These are phyloP conservation scores for Persicaria tinctoria DNA, from an alignment of 148 eudicot genomes.

Conservation along the genomic window DNA sequence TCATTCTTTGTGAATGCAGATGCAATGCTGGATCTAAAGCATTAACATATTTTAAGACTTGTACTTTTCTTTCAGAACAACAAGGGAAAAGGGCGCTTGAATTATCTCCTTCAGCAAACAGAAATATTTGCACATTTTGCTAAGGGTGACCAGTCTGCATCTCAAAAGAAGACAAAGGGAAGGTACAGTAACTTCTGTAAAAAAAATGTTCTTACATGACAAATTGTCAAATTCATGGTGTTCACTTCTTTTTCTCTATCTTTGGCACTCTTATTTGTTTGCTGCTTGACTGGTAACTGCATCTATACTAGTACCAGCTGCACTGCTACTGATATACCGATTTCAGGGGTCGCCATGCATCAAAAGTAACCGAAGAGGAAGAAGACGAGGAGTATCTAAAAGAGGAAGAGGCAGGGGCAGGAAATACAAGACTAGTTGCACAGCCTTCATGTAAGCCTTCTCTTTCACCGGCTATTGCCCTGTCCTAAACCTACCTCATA, in stretches of 20 bases:
- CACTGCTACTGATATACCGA: neutral
- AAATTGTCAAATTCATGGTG: too few relatives aligned
- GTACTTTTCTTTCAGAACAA: conserved; percentile 46
- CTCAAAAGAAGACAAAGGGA: conserved; percentile 64
- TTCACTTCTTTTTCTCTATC: too few relatives aligned
- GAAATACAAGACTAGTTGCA: conserved; percentile 67
- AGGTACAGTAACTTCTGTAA: conserved; percentile 30
- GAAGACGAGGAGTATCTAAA: conserved; percentile 91
- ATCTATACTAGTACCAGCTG: neutral
- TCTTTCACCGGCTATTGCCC: neutral
- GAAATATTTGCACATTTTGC: conserved; percentile 98
- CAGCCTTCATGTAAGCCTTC: conserved; percentile 84
- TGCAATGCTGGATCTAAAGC: neutral
- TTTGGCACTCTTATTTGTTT: too few relatives aligned
- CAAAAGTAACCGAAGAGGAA: conserved; percentile 94
- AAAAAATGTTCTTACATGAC: neutral
- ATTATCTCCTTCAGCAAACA: conserved; percentile 87
- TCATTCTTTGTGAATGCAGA: neutral
- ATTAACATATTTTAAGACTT: neutral
- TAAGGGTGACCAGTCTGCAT: conserved; percentile 63
- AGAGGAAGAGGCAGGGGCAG: conserved; percentile 92
- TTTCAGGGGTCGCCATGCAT: conserved; percentile 94
- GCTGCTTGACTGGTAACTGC: neutral
- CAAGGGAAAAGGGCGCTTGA: conserved; percentile 89
- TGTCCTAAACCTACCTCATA: neutral